A percentile compares a stretch with the other conserved stretches of the same genome.
Conservation (phyloP, 371 early-diverging fungal genomes). For the Zychaea mexicana region DNA sequence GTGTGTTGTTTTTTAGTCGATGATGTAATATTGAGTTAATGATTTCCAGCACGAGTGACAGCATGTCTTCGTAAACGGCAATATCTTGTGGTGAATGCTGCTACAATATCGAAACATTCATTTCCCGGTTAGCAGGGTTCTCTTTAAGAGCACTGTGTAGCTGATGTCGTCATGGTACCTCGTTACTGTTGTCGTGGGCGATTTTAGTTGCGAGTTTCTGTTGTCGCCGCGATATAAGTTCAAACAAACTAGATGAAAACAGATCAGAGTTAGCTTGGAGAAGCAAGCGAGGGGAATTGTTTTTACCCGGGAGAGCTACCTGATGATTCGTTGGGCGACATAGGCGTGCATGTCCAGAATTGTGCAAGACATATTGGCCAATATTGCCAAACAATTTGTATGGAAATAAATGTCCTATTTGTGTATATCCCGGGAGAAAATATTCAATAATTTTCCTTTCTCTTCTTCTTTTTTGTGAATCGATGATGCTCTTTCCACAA, state of each 20-base stretch:
- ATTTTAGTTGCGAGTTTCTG: conserved; percentile 54
- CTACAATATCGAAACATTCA: neutral
- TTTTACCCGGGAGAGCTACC: no score
- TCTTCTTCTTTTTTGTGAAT: conserved; percentile 2
- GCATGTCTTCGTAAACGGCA: conserved; percentile 67
- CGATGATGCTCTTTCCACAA: no score
- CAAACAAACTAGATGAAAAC: conserved; percentile 59
- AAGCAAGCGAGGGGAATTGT: neutral
- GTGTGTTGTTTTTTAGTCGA: conserved; percentile 68
- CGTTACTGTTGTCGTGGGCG: conserved; percentile 28
- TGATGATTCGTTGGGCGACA: conserved; percentile 73
- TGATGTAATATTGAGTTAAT: conserved; percentile 68
- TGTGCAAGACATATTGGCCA: conserved; percentile 70
- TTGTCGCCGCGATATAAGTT: conserved; percentile 67
- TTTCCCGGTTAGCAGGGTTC: no score
- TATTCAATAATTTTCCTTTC: neutral
- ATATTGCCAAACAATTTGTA: conserved; percentile 65
- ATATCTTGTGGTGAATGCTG: conserved; percentile 36
- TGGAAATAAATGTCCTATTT: conserved; percentile 71
- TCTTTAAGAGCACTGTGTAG: no score
- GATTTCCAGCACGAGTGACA: conserved; percentile 69
- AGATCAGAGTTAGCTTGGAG: neutral
- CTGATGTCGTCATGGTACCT: conserved; percentile 11
- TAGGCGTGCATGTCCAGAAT: conserved; percentile 69
- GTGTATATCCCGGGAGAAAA: neutral